Percentiles rank a stretch among this genome's conserved stretches.
Conservation (phyloP, 257 asterid genomes). For the Orobanche coerulescens region DNA sequence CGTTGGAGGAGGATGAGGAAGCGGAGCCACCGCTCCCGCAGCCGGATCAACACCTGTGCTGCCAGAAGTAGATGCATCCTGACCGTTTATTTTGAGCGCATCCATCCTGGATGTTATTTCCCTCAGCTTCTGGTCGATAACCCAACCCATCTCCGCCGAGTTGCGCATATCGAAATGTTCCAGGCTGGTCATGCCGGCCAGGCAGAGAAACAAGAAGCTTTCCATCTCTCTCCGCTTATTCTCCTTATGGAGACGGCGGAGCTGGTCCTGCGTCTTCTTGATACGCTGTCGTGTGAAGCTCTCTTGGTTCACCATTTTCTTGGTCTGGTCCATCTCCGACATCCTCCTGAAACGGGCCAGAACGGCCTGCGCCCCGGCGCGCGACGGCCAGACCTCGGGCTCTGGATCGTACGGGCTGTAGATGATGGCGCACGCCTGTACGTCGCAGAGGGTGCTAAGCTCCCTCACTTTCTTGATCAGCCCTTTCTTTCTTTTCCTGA, state of each 20-base stretch:
- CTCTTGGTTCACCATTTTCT: constrained; percentile 42
- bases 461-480: constrained; percentile 39
- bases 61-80: neutral
- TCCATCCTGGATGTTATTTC: constrained; percentile 24
- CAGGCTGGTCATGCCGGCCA: constrained; percentile 2
- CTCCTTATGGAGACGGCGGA: constrained; percentile 27
- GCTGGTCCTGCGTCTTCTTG: constrained; percentile 30
- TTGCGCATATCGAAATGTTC: constrained; percentile 10
- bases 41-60: too few relatives aligned
- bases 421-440: constrained; percentile 35
- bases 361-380: constrained; percentile 24
- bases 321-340: constrained; percentile 25
- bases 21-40: neutral
- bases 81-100: neutral
- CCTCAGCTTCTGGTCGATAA: constrained; percentile 20
- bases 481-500: constrained; percentile 43
- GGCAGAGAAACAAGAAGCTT: constrained; percentile 22
- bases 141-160: constrained; percentile 25
- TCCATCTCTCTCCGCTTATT: constrained; percentile 25
- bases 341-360: constrained; percentile 29
- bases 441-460: constrained; percentile 37
- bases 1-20: too few relatives aligned
- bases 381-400: constrained; percentile 46
- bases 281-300: constrained; percentile 32
- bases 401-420: constrained; percentile 32